A percentile compares a stretch with the other conserved stretches of the same genome.
Conservation (phyloP, 2,329 filamentous ascomycete genomes). For the Thermoascus crustaceus region DNA sequence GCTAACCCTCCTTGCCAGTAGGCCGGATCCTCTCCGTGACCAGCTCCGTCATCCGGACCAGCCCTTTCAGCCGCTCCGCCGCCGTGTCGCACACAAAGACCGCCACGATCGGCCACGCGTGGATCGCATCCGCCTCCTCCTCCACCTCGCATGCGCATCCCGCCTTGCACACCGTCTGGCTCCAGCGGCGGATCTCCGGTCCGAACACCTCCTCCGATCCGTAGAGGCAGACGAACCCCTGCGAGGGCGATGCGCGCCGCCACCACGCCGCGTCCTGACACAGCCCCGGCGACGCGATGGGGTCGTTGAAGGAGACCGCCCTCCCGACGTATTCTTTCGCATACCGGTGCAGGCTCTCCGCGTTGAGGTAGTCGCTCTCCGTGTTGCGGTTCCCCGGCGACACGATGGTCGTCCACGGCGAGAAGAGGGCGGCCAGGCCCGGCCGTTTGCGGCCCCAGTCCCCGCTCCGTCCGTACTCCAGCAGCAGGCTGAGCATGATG, state of each 20-base stretch:
- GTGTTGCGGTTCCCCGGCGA: slow-evolving; percentile 61
- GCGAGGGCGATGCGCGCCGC: slow-evolving; percentile 56
- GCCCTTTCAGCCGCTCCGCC: slow-evolving; percentile 39
- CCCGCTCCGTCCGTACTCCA: slow-evolving; percentile 48
- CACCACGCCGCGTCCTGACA: slow-evolving; percentile 60
- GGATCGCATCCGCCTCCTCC: slow-evolving; percentile 55
- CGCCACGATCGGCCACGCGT: slow-evolving; percentile 72
- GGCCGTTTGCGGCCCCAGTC: slow-evolving; percentile 35
- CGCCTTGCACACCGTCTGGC: slow-evolving; percentile 50
- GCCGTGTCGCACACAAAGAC: slow-evolving; percentile 46
- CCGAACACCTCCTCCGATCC: slow-evolving; percentile 72
- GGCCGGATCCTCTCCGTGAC: slow-evolving; percentile 1
- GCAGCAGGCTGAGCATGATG: slow-evolving; percentile 62
- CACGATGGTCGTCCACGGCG: slow-evolving; percentile 70
- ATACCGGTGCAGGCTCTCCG: slow-evolving; percentile 58
- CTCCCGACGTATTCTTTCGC: slow-evolving; percentile 59
- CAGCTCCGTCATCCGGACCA: slow-evolving; percentile 17
- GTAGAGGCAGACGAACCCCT: slow-evolving; percentile 63
- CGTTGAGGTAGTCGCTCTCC: slow-evolving; percentile 65
- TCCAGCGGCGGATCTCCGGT: slow-evolving; percentile 50
- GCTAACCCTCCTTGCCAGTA: neutral
- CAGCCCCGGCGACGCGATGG: slow-evolving; percentile 60
- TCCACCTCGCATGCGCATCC: slow-evolving; percentile 45
- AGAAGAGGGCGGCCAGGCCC: slow-evolving; percentile 63
- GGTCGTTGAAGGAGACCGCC: slow-evolving; percentile 43